Conservation (phyloP, 768 basidiomycete species). For the Serendipita sp. region DNA sequence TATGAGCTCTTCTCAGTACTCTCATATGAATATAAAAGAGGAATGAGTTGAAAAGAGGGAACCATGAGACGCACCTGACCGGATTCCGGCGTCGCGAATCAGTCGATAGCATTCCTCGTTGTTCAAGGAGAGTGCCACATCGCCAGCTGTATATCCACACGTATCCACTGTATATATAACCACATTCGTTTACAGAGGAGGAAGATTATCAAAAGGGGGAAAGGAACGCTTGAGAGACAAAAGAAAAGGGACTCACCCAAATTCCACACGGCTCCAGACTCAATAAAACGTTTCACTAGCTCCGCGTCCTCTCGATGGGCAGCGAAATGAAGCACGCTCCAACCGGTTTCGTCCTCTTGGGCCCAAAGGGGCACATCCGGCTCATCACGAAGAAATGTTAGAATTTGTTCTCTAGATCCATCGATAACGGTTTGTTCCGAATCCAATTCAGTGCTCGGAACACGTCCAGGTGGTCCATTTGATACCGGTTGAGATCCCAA, state of each 20-base stretch:
- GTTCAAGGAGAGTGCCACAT: slow-evolving; percentile 78
- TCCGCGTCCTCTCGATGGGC: slow-evolving; percentile 50
- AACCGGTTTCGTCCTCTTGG: slow-evolving; percentile 64
- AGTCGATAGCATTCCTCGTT: slow-evolving; percentile 52
- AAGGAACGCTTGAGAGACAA: slow-evolving; percentile 3
- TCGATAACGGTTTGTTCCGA: too few relatives aligned
- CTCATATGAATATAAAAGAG: neutral
- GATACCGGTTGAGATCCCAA: slow-evolving; percentile 7
- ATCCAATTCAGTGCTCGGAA: too few relatives aligned
- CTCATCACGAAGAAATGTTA: slow-evolving; percentile 18
- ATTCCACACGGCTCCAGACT: slow-evolving; percentile 86
- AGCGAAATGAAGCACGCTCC: slow-evolving; percentile 75
- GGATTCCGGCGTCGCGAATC: slow-evolving; percentile 85
- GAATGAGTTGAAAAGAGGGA: neutral
- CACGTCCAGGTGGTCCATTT: too few relatives aligned
- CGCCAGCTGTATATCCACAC: slow-evolving; percentile 68
- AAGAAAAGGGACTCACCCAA: slow-evolving; percentile 31
- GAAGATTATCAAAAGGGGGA: slow-evolving; percentile 8
- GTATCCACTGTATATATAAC: slow-evolving; percentile 42
- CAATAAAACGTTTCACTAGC: slow-evolving; percentile 50
- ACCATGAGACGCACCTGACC: slow-evolving; percentile 35
- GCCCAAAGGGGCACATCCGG: slow-evolving; percentile 77
- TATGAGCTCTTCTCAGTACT: neutral
- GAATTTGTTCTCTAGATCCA: neutral
- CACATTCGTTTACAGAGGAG: neutral